Base-by-base conservation (phyloP, 495 filamentous ascomycete species). In the Penicillium coffeae region DNA sequence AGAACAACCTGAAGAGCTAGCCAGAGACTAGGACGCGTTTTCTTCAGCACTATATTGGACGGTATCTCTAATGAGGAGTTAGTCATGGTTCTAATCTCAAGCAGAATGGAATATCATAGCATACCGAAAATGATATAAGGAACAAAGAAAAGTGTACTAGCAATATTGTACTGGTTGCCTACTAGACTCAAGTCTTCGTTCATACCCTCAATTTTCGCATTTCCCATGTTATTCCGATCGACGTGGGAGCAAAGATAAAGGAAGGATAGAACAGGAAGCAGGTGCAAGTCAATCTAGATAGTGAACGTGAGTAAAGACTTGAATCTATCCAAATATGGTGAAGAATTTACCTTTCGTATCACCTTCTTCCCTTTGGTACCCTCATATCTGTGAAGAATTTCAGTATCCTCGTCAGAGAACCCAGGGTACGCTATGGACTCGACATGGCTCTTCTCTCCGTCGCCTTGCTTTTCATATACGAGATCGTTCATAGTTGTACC, bases 131-230 rank as follows among this genome's bases (percentile, higher is more conserved):
- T 45, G 16, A 46, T 36, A 16, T 46, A 38, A 21, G 43, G 43
- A 6, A 37, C 32, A 13, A 38, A 46, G 19, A 46, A 27, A 6
- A 46, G 32, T n/a, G 33, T 37, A 25, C 30, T 36, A 10, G 45
- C 45, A 32, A 47, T 32, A 39, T 82, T 83, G 58, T 82, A 83
- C 13, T 71, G 66, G 38, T 72, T 54, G 25, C 74, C 72, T 21
- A 52, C 21, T 13, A 81, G 65, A 14, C 73, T 39, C 18, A 83
- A 51, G 25, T 80, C 77, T 12, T 60, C 50, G 30, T 46, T 54
- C 66, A 83, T 66, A 14, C 79, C 79, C 50, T 79, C 74, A 43
- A 81, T 81, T 33, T 74, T 70, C 5, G 79, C 79, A 62, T 81
- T 81, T 21, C 76, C 76, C 45, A 81, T 75, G 53, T 81, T 81